Conservation (phyloP, 768 basidiomycete genomes). For the Phlebiopsis flavidoalba region DNA sequence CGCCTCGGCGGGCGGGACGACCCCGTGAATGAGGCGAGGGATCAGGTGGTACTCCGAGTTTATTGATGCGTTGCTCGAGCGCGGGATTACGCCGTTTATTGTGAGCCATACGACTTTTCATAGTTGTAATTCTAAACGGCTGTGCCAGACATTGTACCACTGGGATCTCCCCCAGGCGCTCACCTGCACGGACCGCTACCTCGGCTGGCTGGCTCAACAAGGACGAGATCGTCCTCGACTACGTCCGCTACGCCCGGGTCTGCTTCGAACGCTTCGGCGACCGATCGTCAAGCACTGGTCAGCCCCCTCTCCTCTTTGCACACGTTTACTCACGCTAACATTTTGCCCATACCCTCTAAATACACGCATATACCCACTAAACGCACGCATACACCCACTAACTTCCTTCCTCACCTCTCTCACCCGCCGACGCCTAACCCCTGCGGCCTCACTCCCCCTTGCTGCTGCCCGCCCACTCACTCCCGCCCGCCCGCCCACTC, state of each 20-base stretch:
- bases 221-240: constrained; percentile 42
- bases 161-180: constrained; percentile 52
- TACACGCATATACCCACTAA: no score
- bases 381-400: no score
- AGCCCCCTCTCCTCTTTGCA: constrained; percentile 6
- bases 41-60: constrained; percentile 66
- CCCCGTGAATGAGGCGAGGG: constrained; percentile 66
- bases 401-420: no score
- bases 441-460: no score
- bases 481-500: no score
- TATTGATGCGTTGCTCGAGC: constrained; percentile 60
- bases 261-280: constrained; percentile 45
- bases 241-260: constrained; percentile 38
- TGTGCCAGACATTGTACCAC: constrained; percentile 37
- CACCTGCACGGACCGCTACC: constrained; percentile 42
- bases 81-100: constrained; percentile 64
- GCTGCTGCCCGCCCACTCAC: no score
- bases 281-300: constrained; percentile 45
- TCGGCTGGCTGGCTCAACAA: constrained; percentile 50
- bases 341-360: not conserved
- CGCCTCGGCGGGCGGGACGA: constrained; percentile 58
- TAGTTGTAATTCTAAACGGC: not conserved
- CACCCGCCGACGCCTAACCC: no score
- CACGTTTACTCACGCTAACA: not conserved
- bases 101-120: constrained; percentile 32